A percentile compares a stretch with the other conserved stretches of the same genome.
These are phyloP conservation scores for Penicillium vulpinum DNA, from an alignment of 2,329 filamentous ascomycete species.

Conservation along the genomic window DNA sequence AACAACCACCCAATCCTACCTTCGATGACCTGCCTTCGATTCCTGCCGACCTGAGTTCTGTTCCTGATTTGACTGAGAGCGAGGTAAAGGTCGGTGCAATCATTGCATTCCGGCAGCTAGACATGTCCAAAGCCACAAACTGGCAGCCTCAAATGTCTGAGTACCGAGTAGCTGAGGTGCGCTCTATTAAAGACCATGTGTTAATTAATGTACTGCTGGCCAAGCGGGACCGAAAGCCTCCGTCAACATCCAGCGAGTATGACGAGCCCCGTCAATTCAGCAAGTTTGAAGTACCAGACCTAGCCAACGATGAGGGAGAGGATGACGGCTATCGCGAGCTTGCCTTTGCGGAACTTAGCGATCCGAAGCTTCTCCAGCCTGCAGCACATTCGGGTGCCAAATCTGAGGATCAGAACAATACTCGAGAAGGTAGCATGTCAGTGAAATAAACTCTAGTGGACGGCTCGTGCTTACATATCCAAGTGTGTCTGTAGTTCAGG, in stretches of 20 bases:
- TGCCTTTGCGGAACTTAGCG: conserved; percentile 63
- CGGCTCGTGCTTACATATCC: conserved; percentile 29
- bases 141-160: conserved; percentile 51
- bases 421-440: conserved; percentile 40
- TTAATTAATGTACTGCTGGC: conserved; percentile 66
- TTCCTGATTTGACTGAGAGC: conserved; percentile 51
- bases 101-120: conserved; percentile 50
- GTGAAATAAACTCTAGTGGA: conserved; percentile 36
- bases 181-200: conserved; percentile 56
- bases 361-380: conserved; percentile 64
- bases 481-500: conserved; percentile 32
- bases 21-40: conserved; percentile 51
- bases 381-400: conserved; percentile 29
- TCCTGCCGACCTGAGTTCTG: conserved; percentile 61
- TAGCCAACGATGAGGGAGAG: conserved; percentile 55
- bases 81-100: conserved; percentile 40
- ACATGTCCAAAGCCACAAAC: conserved; percentile 49
- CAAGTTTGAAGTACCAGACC: conserved; percentile 73
- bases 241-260: conserved; percentile 55
- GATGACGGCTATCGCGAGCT: conserved; percentile 65
- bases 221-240: conserved; percentile 64
- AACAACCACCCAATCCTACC: conserved; percentile 23
- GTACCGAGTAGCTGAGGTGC: conserved; percentile 66
- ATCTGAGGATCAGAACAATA: conserved; percentile 20
- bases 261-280: conserved; percentile 73